Evolutionary conservation across 441 rosid species (phyloP), one percentile per base, ranked within the genome.

Genomic region (Populus hybrid): DNA sequence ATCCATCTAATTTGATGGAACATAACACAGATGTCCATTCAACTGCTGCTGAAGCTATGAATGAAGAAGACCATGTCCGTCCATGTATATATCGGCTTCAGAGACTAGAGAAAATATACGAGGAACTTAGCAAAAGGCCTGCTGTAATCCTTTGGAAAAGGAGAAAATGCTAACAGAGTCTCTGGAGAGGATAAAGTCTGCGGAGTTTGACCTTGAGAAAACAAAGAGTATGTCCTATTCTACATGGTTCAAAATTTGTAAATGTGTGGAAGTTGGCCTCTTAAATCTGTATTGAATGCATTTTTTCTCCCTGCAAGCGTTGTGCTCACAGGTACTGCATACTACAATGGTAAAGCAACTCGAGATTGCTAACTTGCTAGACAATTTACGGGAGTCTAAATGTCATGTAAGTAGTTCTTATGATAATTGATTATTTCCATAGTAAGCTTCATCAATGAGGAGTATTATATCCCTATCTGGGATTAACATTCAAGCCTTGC

Each of bases 141-240:
- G 84, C 89, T 35, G 87, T 69, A 50, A 90, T 96, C 61, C 99
- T 3, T 30, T 79, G 67, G 99, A 91, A 81, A 94, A 96, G 85
- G 99, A 94, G 80, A 87, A 85, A 83, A 88, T 91, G 86, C 86
- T 96, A 9, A 80, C 84, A 86, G 91, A 96, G 73, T 94, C 97
- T 79, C 82, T 94, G 36, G 97, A 94, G 76, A 91, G 99, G 83
- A 96, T 96, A 75, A 96, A 88, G 76, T 92, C 90, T 24, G 91
- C 91, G 68, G 98, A 96, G 89, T 86, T 81, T 73, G 99, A 96
- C 84, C 95, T 96, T 11, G 94, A 89, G 61, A 94, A 92, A 87
- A 96, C 99, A 70, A 96, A 94, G 85, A 83, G 90, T 96, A 88
- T 74, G 87, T 42, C n/a, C 46, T 32, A 11, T 74, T 59, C 72